Base-by-base conservation (phyloP, 768 basidiomycete genomes). In the Tephrocybe sp. region DNA sequence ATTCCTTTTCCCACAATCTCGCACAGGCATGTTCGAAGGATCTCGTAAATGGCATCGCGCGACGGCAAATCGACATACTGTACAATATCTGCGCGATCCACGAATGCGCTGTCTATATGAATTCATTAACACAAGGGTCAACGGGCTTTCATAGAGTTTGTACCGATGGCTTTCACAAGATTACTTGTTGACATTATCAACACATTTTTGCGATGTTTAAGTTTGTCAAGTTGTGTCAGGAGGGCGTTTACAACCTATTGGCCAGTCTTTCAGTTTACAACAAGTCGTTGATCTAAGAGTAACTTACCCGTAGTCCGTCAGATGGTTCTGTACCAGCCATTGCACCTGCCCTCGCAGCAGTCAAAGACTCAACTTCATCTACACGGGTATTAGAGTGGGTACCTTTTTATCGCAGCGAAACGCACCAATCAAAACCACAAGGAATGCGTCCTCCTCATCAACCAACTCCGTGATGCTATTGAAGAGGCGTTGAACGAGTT, bases 331-430 rank as follows among this genome's bases (percentile, higher is more conserved):
- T 95, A 2, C 96, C 96, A 17, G 88, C 86, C 85, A 96, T 91
- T 0, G 95, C 93, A 20, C 92, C 92, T 7, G 92, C 92, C 66
- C 97, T 78, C 1, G 97, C 96, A 36, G 94, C 92, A 4, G 97
- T 98, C 57, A 99, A 66, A 6, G 89, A 92, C 67, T 99, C 97
- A 1, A 99, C 96, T 69, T 99, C 96, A 67, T 98, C 95, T 97
- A 59, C 45, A 39, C 23, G n/a, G 44, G 54, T 26, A 58, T 30
- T 33, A 23, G 45, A 47, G 20, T 46, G 24, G 9, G 17, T 9
- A 32, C 41, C 23, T 2, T n/a, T 50, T 9, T 21, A 4, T 1
- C n/a, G 53, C 0, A 17, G 28, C 47, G 17, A 41, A 40, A 57
- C 64, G 47, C 48, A 88, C 95, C 96, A 50, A 99, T 99, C 37